Evolutionary conservation across 176 grass and related monocot species (phyloP).

Genomic region (Hordeum marinum): DNA sequence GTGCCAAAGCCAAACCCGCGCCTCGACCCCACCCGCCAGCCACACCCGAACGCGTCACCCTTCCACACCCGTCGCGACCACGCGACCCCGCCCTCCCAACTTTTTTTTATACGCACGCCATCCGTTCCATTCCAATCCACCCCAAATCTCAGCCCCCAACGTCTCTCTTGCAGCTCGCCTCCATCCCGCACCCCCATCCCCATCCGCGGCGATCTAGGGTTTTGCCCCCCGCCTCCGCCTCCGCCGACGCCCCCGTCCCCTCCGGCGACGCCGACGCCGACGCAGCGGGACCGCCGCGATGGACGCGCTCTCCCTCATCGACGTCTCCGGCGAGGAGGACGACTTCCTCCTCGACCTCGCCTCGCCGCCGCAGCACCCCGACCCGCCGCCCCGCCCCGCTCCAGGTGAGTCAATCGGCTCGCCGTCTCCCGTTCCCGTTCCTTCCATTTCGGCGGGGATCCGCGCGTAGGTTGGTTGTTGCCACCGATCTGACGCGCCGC

Average conservation of each 20-base stretch:
- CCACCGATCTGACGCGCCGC: not conserved
- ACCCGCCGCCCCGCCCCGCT: not conserved
- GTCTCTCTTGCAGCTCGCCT: slow-evolving; percentile 25
- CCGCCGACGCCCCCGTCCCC: no score
- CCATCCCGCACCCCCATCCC: not conserved
- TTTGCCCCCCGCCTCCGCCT: not conserved
- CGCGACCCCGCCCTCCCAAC: no score
- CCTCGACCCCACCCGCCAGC: not conserved
- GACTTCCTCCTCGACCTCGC: slow-evolving; percentile 55
- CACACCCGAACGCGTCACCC: not conserved
- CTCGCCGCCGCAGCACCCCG: slow-evolving; percentile 24
- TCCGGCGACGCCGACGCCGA: not conserved
- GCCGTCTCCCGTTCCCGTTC: not conserved
- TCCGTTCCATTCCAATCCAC: not conserved
- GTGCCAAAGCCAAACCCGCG: not conserved
- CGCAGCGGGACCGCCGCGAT: not conserved
- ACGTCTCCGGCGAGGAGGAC: slow-evolving; percentile 52
- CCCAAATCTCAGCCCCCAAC: not conserved
- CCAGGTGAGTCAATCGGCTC: not conserved
- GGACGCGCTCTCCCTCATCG: slow-evolving; percentile 69
- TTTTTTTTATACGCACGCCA: not conserved
- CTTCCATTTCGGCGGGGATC: not conserved
- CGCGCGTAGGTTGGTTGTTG: not conserved
- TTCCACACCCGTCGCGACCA: not conserved
- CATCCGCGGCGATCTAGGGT: slow-evolving; percentile 38